Evolutionary conservation across 1,284 basidiomycete species (phyloP).

Genomic region (Ceratobasidium sp.): DNA sequence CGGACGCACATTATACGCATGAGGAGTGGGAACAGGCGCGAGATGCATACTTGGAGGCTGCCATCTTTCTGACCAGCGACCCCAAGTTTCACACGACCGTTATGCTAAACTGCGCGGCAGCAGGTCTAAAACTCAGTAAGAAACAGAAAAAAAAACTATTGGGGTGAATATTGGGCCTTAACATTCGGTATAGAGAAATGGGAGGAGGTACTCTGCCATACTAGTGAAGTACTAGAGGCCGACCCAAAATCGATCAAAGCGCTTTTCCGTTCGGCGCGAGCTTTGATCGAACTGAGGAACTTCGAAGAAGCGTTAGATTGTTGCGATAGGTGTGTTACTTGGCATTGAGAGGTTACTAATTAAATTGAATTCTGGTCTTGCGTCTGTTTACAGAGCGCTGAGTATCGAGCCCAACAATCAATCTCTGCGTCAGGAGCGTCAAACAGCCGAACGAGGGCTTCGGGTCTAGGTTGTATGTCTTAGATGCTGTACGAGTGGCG

Average conservation of each 20-base stretch:
- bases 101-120: conserved; percentile 9
- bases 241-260: conserved; percentile 82
- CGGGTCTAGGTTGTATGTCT: too few relatives aligned
- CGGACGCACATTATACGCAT: background rate
- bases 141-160: background rate
- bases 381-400: too few relatives aligned
- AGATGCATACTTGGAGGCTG: conserved; percentile 5
- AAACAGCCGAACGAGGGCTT: too few relatives aligned
- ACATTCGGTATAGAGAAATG: background rate
- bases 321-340: conserved; percentile 63
- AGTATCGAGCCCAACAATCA: too few relatives aligned
- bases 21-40: conserved; percentile 8
- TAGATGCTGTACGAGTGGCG: background rate
- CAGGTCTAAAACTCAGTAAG: conserved; percentile 2
- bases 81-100: conserved; percentile 9
- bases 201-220: background rate
- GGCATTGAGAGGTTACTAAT: background rate
- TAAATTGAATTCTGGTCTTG: background rate
- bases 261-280: conserved; percentile 83
- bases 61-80: background rate
- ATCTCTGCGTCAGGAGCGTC: too few relatives aligned
- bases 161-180: background rate
- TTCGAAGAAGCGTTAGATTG: conserved; percentile 85
- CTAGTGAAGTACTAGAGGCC: conserved; percentile 65
- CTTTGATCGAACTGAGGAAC: conserved; percentile 78